Base-by-base conservation (phyloP, 805 yeast species). In the Candida rishiriensis region DNA sequence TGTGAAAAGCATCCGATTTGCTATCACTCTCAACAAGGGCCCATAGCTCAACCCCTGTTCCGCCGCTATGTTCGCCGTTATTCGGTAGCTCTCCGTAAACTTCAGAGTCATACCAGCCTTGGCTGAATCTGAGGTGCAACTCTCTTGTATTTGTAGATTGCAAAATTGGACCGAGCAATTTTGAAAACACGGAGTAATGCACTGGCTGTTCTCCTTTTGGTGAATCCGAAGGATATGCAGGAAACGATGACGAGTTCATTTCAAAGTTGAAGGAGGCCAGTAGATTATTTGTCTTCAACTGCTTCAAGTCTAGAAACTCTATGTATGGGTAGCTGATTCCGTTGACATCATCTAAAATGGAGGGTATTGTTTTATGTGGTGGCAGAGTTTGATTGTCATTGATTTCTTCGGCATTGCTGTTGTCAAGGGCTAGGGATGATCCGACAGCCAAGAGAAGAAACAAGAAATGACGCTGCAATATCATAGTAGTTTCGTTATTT, bases 21-120 rank as follows among this genome's bases (percentile, higher is more conserved):
- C 70, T 54, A 1, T 60, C 65, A 0, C 91, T 90, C 55, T 83
- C 91, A 26, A 93, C 75, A 34, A 80, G 72, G 0, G 97, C 90
- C 89, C 95, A 89, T 10, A 93, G 57, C 63, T 93, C 99, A 13
- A 91, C 96, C 38, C 99, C 99, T 3, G 91, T 85, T 3, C 98
- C 98, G 29, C 99, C 99, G 41, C 89, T 74, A 44, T 66, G 67
- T 11, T 63, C 57, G 1, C 99, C 99, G 51, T 79, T 67, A 38
- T 68, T 65, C 0, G 97, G 97, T 34, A 88, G 70, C 38, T 71
- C 67, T 0, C 98, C 98, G 95, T 96, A 93, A 8, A 73, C 69
- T 47, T 84, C 87, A 1, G 90, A 69, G 58, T 93, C 96, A 91
- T 97, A 93, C 81, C 89, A 85, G 0, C 99, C 99, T 63, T 88